These are phyloP conservation scores for Pythium pyrilobum DNA, from an alignment of 352 stramenopile genomes.

Conservation along the genomic window DNA sequence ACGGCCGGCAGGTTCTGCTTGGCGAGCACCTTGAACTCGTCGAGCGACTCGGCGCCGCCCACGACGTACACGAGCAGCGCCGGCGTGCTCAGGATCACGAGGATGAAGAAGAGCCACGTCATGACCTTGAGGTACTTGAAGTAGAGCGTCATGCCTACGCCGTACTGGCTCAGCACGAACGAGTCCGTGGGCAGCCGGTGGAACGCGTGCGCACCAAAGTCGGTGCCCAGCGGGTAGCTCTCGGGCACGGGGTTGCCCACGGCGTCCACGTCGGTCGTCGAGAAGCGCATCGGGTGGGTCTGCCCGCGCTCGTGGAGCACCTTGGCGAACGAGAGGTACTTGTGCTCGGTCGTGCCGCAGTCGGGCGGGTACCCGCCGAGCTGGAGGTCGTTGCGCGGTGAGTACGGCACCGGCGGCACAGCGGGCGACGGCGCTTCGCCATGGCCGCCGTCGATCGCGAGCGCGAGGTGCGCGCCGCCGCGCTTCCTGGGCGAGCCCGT, in stretches of 20 bases:
- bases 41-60: constrained; percentile 45
- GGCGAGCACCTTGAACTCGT: constrained; percentile 54
- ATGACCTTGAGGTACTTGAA: constrained; percentile 89
- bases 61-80: constrained; percentile 60
- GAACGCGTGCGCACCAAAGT: constrained; percentile 80
- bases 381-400: constrained; percentile 45
- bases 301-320: constrained; percentile 58
- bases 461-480: constrained; percentile 2
- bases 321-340: constrained; percentile 80
- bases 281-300: constrained; percentile 77
- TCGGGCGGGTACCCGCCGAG: constrained; percentile 69
- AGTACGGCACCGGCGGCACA: constrained; percentile 7
- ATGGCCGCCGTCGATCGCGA: constrained; percentile 4
- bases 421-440: neutral
- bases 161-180: constrained; percentile 69
- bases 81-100: constrained; percentile 58
- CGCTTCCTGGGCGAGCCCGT: neutral
- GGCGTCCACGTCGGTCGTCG: constrained; percentile 41
- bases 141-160: constrained; percentile 70
- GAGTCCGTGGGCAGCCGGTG: constrained; percentile 71
- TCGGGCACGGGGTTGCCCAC: constrained; percentile 50
- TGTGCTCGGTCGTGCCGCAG: constrained; percentile 65
- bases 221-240: constrained; percentile 46
- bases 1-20: constrained; percentile 64
- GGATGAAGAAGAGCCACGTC: constrained; percentile 76